A percentile compares a stretch with the other conserved stretches of the same genome.
Conservation (phyloP, 306 rosid species). For the Abrus pulchellus region DNA sequence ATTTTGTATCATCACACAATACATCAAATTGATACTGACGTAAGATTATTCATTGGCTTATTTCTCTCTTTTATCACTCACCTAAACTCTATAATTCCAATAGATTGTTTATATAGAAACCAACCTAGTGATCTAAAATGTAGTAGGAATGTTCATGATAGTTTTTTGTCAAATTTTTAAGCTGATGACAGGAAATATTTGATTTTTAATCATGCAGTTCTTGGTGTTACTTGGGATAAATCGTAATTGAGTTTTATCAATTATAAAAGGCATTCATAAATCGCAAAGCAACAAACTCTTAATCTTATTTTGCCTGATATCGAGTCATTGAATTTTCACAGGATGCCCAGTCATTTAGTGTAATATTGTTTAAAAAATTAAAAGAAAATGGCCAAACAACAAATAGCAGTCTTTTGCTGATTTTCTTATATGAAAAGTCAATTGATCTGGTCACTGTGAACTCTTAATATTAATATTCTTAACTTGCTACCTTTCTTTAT, state of each 20-base stretch:
- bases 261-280: constrained; percentile 9
- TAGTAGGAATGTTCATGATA: constrained; percentile 5
- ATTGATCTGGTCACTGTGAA: constrained; percentile 25
- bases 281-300: neutral
- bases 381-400: neutral
- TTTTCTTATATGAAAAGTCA: constrained; percentile 25
- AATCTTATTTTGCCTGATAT: constrained; percentile 6
- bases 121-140: constrained; percentile 1
- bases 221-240: constrained; percentile 14
- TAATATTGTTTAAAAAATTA: constrained; percentile 12
- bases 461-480: constrained; percentile 25
- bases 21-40: constrained; percentile 2
- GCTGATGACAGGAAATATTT: constrained; percentile 28
- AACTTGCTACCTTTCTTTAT: constrained; percentile 35
- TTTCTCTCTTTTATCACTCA: neutral
- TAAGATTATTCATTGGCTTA: constrained; percentile 28
- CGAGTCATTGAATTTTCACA: constrained; percentile 2
- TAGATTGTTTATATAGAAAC: constrained; percentile 28
- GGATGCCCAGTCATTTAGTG: neutral
- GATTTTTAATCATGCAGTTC: constrained; percentile 14
- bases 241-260: neutral
- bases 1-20: neutral
- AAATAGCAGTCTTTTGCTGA: constrained; percentile 4
- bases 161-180: constrained; percentile 21
- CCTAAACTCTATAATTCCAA: constrained; percentile 2